These are phyloP conservation scores for Zygoascus hellenicus DNA, from an alignment of 1,139 yeast species.

Conservation along the genomic window DNA sequence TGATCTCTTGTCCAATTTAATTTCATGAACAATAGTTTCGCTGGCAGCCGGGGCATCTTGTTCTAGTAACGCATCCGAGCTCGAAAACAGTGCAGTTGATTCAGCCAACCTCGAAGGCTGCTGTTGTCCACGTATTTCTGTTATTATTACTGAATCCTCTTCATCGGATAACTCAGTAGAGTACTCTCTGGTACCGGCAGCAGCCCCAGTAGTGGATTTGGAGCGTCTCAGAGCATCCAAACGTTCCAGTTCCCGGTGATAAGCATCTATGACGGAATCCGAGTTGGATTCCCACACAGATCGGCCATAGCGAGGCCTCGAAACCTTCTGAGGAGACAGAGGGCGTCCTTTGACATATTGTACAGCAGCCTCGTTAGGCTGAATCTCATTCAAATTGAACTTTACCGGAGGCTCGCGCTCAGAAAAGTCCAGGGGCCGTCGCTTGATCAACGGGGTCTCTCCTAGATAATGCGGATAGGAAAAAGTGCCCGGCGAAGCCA, in stretches of 20 bases:
- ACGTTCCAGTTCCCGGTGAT: no score
- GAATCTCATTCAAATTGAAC: constrained; percentile 1
- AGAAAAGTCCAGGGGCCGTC: not conserved
- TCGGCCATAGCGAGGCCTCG: no score
- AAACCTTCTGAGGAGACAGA: no score
- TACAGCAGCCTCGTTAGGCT: not conserved
- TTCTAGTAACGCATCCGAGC: not conserved
- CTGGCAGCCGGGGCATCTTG: no score
- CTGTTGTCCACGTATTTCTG: not conserved
- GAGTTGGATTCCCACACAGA: no score
- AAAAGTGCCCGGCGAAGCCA: constrained; percentile 5
- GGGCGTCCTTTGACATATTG: no score
- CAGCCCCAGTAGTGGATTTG: no score
- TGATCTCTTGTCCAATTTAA: not conserved
- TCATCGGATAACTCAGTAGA: not conserved
- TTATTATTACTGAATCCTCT: not conserved
- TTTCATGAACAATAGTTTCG: not conserved
- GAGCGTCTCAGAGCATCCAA: no score
- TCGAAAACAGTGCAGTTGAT: no score
- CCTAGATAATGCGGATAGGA: constrained; percentile 7
- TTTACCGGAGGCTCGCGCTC: not conserved
- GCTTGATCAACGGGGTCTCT: constrained; percentile 2
- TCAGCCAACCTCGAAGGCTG: no score
- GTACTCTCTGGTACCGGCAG: no score
- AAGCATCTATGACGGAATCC: no score